Evolutionary conservation across 441 rosid species (phyloP).

Genomic region (Croton setiger): DNA sequence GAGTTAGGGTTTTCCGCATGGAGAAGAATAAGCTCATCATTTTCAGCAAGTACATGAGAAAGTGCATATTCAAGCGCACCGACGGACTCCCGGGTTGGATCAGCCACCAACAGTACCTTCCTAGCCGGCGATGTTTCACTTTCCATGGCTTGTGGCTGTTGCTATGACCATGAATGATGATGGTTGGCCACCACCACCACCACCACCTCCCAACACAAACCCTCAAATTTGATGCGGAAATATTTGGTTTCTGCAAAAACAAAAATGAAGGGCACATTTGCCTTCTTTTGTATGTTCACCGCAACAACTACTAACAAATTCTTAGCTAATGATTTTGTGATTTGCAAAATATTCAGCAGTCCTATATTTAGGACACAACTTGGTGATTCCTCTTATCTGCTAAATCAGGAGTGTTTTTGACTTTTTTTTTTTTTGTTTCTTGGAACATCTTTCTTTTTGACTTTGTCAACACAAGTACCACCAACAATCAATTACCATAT

Average conservation of each 20-base stretch:
- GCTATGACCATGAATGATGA: constrained; percentile 11
- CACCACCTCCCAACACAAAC: constrained; percentile 14
- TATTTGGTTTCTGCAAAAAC: not conserved
- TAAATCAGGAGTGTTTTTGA: constrained; percentile 6
- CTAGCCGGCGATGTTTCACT: constrained; percentile 25
- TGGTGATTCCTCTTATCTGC: not conserved
- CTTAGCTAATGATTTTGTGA: constrained; percentile 24
- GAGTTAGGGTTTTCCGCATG: constrained; percentile 41
- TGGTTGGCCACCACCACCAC: constrained; percentile 11
- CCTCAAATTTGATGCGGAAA: constrained; percentile 10
- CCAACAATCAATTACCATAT: too few relatives aligned
- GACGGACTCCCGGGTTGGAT: constrained; percentile 39
- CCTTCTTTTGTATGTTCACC: constrained; percentile 11
- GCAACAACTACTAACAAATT: constrained; percentile 13
- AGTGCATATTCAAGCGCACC: constrained; percentile 50
- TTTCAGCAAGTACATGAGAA: constrained; percentile 39
- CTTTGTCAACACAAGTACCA: constrained; percentile 8
- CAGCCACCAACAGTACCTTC: constrained; percentile 48
- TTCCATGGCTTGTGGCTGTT: constrained; percentile 30
- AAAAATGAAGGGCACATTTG: not conserved
- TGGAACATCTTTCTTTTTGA: not conserved
- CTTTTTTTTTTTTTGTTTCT: not conserved
- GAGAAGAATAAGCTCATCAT: constrained; percentile 42
- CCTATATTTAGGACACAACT: constrained; percentile 21
- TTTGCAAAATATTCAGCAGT: not conserved